phyloP scores from a whole-genome alignment of 1,139 yeast species.

The Candida buenavistaensis region DNA sequence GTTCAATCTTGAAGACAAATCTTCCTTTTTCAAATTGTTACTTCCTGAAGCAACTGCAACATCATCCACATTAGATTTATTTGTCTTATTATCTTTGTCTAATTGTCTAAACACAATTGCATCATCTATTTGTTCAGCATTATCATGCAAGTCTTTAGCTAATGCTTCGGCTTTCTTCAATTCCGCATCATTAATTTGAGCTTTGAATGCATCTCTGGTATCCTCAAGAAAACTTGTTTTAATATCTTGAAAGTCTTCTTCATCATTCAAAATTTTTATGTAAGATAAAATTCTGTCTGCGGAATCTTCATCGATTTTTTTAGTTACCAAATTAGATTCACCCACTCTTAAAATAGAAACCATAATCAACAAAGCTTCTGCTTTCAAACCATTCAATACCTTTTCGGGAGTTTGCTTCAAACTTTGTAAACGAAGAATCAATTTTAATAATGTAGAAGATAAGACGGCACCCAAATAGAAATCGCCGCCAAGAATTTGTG shows the following conservation, averaged over 20 bases:
- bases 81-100: conserved; percentile 44
- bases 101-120: conserved; percentile 83
- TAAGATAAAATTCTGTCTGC: conserved; percentile 87
- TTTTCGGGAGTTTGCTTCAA: conserved; percentile 50
- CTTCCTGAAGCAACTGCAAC: conserved; percentile 47
- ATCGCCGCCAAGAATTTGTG: conserved; percentile 81
- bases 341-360: conserved; percentile 92
- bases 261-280: conserved; percentile 73
- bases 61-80: conserved; percentile 47
- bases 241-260: conserved; percentile 49
- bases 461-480: conserved; percentile 89
- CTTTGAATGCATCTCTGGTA: conserved; percentile 79
- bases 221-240: conserved; percentile 83
- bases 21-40: conserved; percentile 49
- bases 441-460: conserved; percentile 84
- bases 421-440: conserved; percentile 75
- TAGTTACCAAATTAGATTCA: conserved; percentile 70
- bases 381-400: conserved; percentile 78
- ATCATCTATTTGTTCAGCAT: conserved; percentile 83
- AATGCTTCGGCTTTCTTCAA: conserved; percentile 55
- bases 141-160: conserved; percentile 62
- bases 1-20: conserved; percentile 72
- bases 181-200: conserved; percentile 57
- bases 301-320: conserved; percentile 92
- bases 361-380: conserved; percentile 91